A percentile compares a stretch with the other conserved stretches of the same genome.
Evolutionary conservation across 768 basidiomycete species (phyloP).

Genomic region (Hortiboletus flavorubellus): DNA sequence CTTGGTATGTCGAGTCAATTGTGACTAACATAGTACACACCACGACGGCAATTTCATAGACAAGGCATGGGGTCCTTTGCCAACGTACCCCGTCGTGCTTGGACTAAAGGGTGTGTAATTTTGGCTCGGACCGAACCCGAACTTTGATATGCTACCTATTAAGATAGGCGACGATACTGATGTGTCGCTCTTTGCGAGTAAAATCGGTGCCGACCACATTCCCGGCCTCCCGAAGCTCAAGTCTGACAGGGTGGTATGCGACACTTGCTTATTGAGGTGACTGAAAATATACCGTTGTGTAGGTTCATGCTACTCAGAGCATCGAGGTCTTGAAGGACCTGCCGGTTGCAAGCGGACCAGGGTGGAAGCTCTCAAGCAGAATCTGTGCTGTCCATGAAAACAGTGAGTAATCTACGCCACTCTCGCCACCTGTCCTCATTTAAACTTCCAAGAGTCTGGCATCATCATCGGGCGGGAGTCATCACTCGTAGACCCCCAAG

Average conservation of each 20-base stretch:
- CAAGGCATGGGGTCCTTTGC: slow-evolving; percentile 69
- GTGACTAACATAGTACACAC: no score
- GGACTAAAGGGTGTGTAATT: slow-evolving; percentile 53
- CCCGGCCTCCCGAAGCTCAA: slow-evolving; percentile 72
- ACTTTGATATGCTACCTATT: neutral
- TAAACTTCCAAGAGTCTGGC: slow-evolving; percentile 54
- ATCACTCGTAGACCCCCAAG: slow-evolving; percentile 58
- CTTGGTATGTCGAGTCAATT: slow-evolving; percentile 39
- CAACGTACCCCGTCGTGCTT: slow-evolving; percentile 83
- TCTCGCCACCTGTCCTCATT: neutral
- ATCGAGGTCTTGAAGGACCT: slow-evolving; percentile 80
- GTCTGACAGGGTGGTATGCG: slow-evolving; percentile 63
- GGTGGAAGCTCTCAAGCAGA: slow-evolving; percentile 70
- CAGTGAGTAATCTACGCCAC: slow-evolving; percentile 45
- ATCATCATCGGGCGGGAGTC: slow-evolving; percentile 68
- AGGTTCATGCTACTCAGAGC: slow-evolving; percentile 79
- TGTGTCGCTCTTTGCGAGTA: slow-evolving; percentile 64
- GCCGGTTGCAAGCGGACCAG: slow-evolving; percentile 69
- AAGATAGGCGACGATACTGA: slow-evolving; percentile 54
- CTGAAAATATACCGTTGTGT: neutral
- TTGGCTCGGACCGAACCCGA: neutral
- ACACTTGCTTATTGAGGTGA: neutral
- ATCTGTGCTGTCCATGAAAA: slow-evolving; percentile 77
- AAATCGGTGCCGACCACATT: slow-evolving; percentile 35
- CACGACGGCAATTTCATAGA: slow-evolving; percentile 35